Percentiles rank a stretch among this genome's conserved stretches.
Conservation (phyloP, 768 basidiomycete species). For the Dentipellis fragilis region DNA sequence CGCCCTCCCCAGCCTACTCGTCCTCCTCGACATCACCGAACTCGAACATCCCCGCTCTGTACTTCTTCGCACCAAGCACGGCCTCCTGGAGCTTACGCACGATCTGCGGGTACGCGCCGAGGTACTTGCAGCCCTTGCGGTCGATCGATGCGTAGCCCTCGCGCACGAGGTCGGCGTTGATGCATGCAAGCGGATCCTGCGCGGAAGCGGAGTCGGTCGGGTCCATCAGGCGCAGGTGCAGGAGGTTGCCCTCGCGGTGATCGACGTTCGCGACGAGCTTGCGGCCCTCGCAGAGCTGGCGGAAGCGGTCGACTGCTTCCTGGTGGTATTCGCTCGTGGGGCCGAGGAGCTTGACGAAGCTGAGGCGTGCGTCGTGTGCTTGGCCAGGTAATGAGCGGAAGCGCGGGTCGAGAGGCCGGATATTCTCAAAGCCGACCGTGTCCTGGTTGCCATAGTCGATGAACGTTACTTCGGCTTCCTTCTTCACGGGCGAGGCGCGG, state of each 20-base stretch:
- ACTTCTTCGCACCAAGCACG: conserved; percentile 55
- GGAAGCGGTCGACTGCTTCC: conserved; percentile 84
- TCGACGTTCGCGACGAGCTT: conserved; percentile 96
- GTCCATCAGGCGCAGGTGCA: conserved; percentile 91
- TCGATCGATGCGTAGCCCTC: conserved; percentile 84
- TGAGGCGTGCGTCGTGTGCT: conserved; percentile 89
- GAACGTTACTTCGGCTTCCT: conserved; percentile 90
- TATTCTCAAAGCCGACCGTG: conserved; percentile 67
- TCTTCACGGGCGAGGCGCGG: conserved; percentile 77
- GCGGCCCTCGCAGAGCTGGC: conserved; percentile 77
- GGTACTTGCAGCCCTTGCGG: conserved; percentile 65
- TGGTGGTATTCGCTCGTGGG: conserved; percentile 77
- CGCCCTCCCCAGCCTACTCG: conserved; percentile 26
- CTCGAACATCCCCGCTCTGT: conserved; percentile 79
- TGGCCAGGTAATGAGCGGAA: conserved; percentile 89
- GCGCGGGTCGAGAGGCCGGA: conserved; percentile 82
- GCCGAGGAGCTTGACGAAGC: conserved; percentile 80
- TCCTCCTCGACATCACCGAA: conserved; percentile 89
- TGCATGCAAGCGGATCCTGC: conserved; percentile 60
- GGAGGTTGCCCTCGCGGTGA: conserved; percentile 61
- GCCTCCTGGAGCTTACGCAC: conserved; percentile 55
- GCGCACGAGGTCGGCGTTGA: conserved; percentile 83
- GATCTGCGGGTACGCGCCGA: conserved; percentile 59
- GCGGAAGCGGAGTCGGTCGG: conserved; percentile 62
- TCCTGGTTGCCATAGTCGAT: conserved; percentile 96